These are phyloP conservation scores for Sinapis alba DNA, from an alignment of 441 rosid genomes.

Conservation along the genomic window DNA sequence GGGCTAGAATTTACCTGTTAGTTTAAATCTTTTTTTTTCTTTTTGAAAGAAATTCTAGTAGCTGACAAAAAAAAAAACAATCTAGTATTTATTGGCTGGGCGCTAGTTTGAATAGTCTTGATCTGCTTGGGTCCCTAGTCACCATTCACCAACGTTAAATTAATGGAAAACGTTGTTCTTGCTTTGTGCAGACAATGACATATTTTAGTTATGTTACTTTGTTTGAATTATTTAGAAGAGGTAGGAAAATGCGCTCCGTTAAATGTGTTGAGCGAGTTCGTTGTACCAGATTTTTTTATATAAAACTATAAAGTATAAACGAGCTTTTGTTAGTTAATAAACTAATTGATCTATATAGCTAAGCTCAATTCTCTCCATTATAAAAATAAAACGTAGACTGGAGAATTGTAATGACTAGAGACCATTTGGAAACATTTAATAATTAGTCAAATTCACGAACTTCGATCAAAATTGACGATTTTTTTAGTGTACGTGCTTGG, in stretches of 20 bases:
- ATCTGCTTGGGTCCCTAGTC: neutral
- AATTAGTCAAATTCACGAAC: neutral
- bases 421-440: neutral
- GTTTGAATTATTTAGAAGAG: constrained; percentile 5
- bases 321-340: neutral
- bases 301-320: neutral
- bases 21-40: too few relatives aligned
- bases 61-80: neutral
- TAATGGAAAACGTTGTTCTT: constrained; percentile 9
- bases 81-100: neutral
- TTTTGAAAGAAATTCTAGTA: too few relatives aligned
- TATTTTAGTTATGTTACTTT: neutral
- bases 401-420: neutral
- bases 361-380: neutral
- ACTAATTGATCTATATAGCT: neutral
- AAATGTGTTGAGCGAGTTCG: neutral
- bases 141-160: neutral
- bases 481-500: constrained; percentile 2
- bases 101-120: neutral
- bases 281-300: neutral
- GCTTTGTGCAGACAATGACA: neutral
- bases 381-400: neutral
- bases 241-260: constrained; percentile 20
- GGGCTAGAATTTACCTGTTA: neutral
- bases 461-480: constrained; percentile 22